These are phyloP conservation scores for Yamadazyma siamensis DNA, from an alignment of 1,139 yeast species.

Conservation along the genomic window DNA sequence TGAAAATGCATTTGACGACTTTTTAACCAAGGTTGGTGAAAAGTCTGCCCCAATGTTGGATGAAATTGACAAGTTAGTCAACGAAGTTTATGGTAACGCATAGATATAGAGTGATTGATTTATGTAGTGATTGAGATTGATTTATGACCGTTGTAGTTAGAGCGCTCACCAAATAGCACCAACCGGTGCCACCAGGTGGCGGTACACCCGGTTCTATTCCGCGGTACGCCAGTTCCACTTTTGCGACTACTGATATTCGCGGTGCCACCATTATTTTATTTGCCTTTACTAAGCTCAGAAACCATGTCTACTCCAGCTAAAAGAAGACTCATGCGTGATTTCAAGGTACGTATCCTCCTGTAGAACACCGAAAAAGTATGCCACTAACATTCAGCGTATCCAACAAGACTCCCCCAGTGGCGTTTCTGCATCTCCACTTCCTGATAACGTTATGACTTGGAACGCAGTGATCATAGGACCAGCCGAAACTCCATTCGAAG, in stretches of 20 bases:
- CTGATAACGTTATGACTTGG: conserved; percentile 97
- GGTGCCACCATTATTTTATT: too few species aligned
- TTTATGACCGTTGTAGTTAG: conserved; percentile 1
- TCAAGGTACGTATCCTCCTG: conserved; percentile 58
- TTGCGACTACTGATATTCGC: too few species aligned
- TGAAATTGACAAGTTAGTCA: conserved; percentile 11
- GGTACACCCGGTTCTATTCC: too few species aligned
- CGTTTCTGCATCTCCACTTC: conserved; percentile 93
- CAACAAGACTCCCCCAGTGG: conserved; percentile 99
- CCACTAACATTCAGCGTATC: conserved; percentile 56
- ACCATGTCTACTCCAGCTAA: conserved; percentile 95
- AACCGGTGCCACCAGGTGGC: too few species aligned
- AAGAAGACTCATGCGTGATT: conserved; percentile 97
- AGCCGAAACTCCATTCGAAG: conserved; percentile 95
- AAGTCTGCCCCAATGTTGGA: conserved; percentile 7
- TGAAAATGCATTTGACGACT: conserved; percentile 7
- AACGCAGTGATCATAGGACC: conserved; percentile 98
- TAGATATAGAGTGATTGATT: conserved; percentile 2
- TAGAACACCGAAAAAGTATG: neutral
- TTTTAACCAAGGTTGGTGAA: conserved; percentile 7
- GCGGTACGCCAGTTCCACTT: too few species aligned
- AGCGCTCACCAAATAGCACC: too few species aligned
- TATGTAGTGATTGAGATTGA: conserved; percentile 1
- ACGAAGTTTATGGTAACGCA: conserved; percentile 8
- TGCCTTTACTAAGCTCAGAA: too few species aligned